phyloP scores from a whole-genome alignment of 345 rosid species.

The Ceriops tagal region DNA sequence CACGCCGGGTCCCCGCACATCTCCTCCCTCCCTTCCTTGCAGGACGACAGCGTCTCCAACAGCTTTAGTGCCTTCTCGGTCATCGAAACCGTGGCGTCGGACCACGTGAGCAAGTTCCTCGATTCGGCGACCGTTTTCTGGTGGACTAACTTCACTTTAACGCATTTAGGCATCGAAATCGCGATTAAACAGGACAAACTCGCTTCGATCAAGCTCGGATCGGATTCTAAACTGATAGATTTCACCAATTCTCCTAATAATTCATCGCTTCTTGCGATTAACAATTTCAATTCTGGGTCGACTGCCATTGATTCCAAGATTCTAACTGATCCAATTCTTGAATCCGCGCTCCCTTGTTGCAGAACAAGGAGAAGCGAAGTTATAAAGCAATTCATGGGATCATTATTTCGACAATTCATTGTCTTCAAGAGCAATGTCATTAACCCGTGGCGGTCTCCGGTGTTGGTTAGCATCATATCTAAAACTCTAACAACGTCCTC shows the following conservation, averaged over 20 bases:
- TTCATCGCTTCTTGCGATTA: slow-evolving; percentile 51
- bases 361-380: slow-evolving; percentile 45
- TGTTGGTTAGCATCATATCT: slow-evolving; percentile 32
- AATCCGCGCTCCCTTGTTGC: slow-evolving; percentile 31
- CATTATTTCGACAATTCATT: background rate
- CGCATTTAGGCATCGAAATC: slow-evolving; percentile 50
- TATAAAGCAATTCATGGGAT: slow-evolving; percentile 27
- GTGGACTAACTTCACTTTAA: slow-evolving; percentile 39
- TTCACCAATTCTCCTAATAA: slow-evolving; percentile 37
- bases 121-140: slow-evolving; percentile 38
- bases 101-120: slow-evolving; percentile 43
- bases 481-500: slow-evolving; percentile 44
- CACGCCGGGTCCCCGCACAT: slow-evolving; percentile 41
- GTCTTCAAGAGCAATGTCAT: slow-evolving; percentile 39
- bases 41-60: slow-evolving; percentile 50
- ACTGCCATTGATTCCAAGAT: slow-evolving; percentile 47
- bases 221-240: slow-evolving; percentile 34
- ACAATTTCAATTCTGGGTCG: slow-evolving; percentile 42
- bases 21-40: slow-evolving; percentile 63
- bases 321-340: slow-evolving; percentile 51
- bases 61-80: slow-evolving; percentile 71
- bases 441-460: slow-evolving; percentile 36
- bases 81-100: slow-evolving; percentile 29
- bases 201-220: slow-evolving; percentile 46
- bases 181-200: slow-evolving; percentile 52